phyloP scores from a whole-genome alignment of 257 asterid genomes.

The Leptodermis oblonga region DNA sequence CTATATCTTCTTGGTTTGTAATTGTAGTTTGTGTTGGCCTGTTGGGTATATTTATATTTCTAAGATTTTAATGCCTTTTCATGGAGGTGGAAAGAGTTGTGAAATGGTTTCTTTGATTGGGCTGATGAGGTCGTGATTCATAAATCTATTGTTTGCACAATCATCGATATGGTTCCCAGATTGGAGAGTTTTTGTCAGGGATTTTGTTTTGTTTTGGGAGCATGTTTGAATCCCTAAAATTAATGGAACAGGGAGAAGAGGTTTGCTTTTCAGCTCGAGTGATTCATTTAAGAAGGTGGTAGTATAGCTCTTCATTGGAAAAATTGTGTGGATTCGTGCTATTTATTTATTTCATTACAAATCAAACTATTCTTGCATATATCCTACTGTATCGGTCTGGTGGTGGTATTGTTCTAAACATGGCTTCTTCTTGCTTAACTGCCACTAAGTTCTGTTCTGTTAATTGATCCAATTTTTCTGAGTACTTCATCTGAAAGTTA shows the following conservation, averaged over 20 bases:
- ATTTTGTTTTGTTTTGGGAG: not conserved
- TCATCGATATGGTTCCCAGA: not conserved
- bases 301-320: not conserved
- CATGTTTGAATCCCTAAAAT: not conserved
- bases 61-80: not conserved
- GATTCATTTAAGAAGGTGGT: conserved; percentile 2
- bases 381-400: not conserved
- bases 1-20: not conserved
- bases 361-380: not conserved
- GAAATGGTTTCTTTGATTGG: conserved; percentile 12
- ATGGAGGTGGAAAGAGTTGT: not conserved
- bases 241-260: not conserved
- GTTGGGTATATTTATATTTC: too few species aligned
- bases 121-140: conserved; percentile 3
- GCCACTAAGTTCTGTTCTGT: not conserved
- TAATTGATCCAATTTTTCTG: not conserved
- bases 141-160: not conserved
- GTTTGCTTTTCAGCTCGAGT: conserved; percentile 2
- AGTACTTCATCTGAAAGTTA: not conserved
- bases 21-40: not conserved
- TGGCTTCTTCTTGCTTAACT: not conserved
- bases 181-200: not conserved
- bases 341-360: not conserved
- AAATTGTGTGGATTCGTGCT: not conserved
- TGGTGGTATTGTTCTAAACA: not conserved